Evolutionary conservation across 1,284 basidiomycete genomes (phyloP).

Genomic region (Cutaneotrichosporon cavernicola): DNA sequence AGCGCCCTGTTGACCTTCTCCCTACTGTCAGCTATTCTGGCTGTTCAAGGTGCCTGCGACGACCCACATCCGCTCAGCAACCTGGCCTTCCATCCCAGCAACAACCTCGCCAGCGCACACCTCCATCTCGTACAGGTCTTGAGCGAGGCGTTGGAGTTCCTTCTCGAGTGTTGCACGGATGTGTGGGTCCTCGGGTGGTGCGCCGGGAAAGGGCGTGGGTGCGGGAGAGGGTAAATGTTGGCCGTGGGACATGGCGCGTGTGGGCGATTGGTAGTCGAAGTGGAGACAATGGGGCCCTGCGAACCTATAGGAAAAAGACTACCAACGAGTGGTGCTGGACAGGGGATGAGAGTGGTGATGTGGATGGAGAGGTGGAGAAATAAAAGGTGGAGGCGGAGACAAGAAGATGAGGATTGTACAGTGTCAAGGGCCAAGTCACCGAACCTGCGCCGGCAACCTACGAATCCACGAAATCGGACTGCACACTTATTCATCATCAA

Average conservation of each 20-base stretch:
- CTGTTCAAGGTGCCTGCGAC: too few relatives aligned
- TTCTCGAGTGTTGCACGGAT: slow-evolving; percentile 39
- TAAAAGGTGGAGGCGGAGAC: not conserved
- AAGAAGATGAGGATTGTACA: not conserved
- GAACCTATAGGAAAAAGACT: too few relatives aligned
- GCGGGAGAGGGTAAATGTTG: slow-evolving; percentile 40
- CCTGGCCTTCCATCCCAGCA: slow-evolving; percentile 39
- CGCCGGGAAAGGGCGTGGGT: slow-evolving; percentile 30
- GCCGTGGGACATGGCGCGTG: not conserved
- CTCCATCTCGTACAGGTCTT: slow-evolving; percentile 51
- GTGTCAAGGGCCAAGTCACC: not conserved
- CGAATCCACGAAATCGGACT: not conserved
- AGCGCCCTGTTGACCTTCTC: slow-evolving; percentile 39
- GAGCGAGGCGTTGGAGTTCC: slow-evolving; percentile 36
- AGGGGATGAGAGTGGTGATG: not conserved
- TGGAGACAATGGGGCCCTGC: not conserved
- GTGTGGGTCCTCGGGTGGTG: slow-evolving; percentile 28
- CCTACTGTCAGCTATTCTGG: slow-evolving; percentile 21
- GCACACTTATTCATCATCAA: not conserved
- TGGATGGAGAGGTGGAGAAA: slow-evolving; percentile 17
- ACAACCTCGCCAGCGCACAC: slow-evolving; percentile 49
- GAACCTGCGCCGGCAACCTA: not conserved
- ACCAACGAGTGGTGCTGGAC: not conserved
- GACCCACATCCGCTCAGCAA: slow-evolving; percentile 42
- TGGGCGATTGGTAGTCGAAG: not conserved